Conservation (phyloP, 352 stramenopile species). For the Aphanomyces invadans region DNA sequence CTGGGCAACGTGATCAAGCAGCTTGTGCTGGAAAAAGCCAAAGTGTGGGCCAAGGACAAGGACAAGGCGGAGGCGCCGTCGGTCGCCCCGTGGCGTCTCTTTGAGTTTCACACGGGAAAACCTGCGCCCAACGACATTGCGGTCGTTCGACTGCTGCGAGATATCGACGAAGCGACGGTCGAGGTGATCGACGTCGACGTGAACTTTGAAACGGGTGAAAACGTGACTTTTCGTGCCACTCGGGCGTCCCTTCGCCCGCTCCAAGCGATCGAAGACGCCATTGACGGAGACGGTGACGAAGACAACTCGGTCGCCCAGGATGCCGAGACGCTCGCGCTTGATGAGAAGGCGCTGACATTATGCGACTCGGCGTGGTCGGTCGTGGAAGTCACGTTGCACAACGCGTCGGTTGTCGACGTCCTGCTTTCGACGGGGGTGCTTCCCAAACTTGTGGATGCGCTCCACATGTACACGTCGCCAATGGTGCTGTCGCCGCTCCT, state of each 20-base stretch:
- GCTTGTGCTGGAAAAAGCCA: slow-evolving; percentile 56
- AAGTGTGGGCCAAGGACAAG: slow-evolving; percentile 37
- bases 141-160: slow-evolving; percentile 70
- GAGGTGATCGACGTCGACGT: slow-evolving; percentile 83
- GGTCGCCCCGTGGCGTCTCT: slow-evolving; percentile 77
- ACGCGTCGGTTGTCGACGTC: slow-evolving; percentile 47
- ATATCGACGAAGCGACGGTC: slow-evolving; percentile 61
- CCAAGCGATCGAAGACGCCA: slow-evolving; percentile 73
- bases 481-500: slow-evolving; percentile 75
- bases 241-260: slow-evolving; percentile 54
- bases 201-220: slow-evolving; percentile 83
- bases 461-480: slow-evolving; percentile 77
- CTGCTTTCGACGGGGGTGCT: slow-evolving; percentile 59
- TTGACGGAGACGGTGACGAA: slow-evolving; percentile 60
- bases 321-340: slow-evolving; percentile 57
- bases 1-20: slow-evolving; percentile 69
- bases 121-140: slow-evolving; percentile 75
- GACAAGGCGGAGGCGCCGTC: slow-evolving; percentile 35
- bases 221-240: slow-evolving; percentile 64
- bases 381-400: slow-evolving; percentile 74
- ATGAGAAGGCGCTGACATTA: slow-evolving; percentile 79
- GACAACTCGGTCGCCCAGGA: slow-evolving; percentile 54
- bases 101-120: slow-evolving; percentile 73
- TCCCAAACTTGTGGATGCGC: slow-evolving; percentile 63
- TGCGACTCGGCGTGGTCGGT: slow-evolving; percentile 81